Base-by-base conservation (phyloP, 352 stramenopile species). In the Phytophthora pini region DNA sequence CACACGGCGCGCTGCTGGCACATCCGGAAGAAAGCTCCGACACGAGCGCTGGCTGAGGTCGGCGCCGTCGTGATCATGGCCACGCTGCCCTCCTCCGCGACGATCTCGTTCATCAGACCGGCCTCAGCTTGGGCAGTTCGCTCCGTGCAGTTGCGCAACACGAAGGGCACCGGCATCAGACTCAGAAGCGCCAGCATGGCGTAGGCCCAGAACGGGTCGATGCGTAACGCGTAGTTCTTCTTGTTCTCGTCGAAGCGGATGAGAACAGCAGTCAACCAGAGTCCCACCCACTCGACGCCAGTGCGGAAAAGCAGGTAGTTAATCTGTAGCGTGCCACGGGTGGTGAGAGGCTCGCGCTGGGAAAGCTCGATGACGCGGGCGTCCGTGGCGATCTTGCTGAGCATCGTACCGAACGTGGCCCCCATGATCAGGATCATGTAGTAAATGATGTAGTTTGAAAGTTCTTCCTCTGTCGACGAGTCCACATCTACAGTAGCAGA, bases 301-400 rank as follows among this genome's bases (percentile, higher is more conserved):
- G 79, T 66, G 0, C 82, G 76, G 58, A 90, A 88, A 39, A 93
- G 77, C 17, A 91, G 64, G 50, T 88, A 92, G 59, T 90, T 87
- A 65, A 90, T 92, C 77, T 96, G 88, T 12, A 90, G 72, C 20
- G 75, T 79, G 26, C 88, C 88, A 11, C 86, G 84, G 44, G 70
- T 80, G 20, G 70, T 84, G 34, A 92, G 76, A 10, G 84, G 77
- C 69, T 96, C 88, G 20, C 81, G 77, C 63, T 94, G 86, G 29
- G 85, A 92, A 20, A 94, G 59, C 64, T 94, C 84, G 52, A 96
- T 92, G 43, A 92, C 67, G 43, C 85, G 86, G 26, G 87, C 82
- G 67, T 97, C 88, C 29, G 82, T 88, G 40, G 86, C 84, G 52
- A 97, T 86, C 67, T 97, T 94, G 49, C 78, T 83, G 66, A 96